phyloP scores from a whole-genome alignment of 2,329 filamentous ascomycete species.

The Diplodia seriata region DNA sequence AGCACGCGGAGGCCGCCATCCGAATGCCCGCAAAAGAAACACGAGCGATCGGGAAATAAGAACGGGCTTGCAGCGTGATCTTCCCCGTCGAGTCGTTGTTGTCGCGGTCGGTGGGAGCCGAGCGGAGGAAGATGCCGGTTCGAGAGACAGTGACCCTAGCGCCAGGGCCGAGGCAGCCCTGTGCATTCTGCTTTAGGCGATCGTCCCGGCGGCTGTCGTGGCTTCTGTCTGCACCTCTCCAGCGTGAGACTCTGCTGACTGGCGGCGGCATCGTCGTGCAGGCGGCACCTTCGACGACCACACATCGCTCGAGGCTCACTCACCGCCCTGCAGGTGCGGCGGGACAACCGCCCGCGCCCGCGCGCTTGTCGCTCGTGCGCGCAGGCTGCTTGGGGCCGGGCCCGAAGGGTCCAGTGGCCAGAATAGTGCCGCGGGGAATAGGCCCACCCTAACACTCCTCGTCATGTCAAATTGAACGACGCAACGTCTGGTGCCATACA shows the following conservation, averaged over 20 bases:
- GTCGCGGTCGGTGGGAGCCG: neutral
- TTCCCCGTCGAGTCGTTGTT: neutral
- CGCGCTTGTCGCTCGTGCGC: neutral
- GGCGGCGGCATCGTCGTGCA: neutral
- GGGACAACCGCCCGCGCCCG: neutral
- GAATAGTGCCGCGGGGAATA: slow-evolving; percentile 19
- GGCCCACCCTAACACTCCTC: slow-evolving; percentile 16
- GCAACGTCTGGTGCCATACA: slow-evolving; percentile 14
- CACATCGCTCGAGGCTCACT: neutral
- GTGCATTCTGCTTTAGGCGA: neutral
- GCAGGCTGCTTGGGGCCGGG: neutral
- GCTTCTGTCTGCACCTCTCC: neutral
- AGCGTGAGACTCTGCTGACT: neutral
- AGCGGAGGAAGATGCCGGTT: slow-evolving; percentile 13
- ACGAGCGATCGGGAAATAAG: neutral
- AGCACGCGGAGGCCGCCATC: neutral
- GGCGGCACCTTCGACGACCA: neutral
- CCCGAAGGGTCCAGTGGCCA: slow-evolving; percentile 4
- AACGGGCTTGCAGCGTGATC: slow-evolving; percentile 15
- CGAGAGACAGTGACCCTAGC: neutral
- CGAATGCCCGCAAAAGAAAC: neutral
- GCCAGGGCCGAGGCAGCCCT: neutral
- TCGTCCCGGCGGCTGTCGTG: slow-evolving; percentile 1
- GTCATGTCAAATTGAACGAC: slow-evolving; percentile 14
- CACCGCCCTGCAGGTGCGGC: neutral